Conservation (phyloP, 2,329 filamentous ascomycete genomes). For the Aureobasidium sp. region DNA sequence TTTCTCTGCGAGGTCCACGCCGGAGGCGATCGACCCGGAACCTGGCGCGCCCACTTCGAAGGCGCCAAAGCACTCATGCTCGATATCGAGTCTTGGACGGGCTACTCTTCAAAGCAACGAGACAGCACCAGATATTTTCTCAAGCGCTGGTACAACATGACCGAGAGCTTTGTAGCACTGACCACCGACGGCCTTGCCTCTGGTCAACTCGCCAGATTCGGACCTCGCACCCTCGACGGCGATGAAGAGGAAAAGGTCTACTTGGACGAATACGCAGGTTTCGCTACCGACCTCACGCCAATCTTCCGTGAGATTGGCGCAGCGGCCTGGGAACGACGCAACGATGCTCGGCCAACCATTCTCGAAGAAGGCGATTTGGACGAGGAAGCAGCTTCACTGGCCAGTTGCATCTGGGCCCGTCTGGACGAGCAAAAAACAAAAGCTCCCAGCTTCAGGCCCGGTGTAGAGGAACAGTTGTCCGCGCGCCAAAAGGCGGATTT, state of each 20-base stretch:
- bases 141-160: conserved; percentile 14
- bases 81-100: conserved; percentile 6
- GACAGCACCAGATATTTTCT: conserved; percentile 10
- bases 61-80: conserved; percentile 14
- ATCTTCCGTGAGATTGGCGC: conserved; percentile 12
- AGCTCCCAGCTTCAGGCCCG: conserved; percentile 3
- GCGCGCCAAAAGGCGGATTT: conserved; percentile 5
- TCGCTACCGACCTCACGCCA: conserved; percentile 9
- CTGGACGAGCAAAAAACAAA: background rate
- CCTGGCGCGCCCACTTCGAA: conserved; percentile 13
- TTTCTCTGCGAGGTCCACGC: conserved; percentile 14
- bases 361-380: conserved; percentile 9
- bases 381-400: conserved; percentile 1
- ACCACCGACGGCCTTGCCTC: conserved; percentile 7
- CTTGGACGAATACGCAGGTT: conserved; percentile 13
- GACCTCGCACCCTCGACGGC: background rate
- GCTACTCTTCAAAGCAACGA: conserved; percentile 5
- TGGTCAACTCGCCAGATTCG: conserved; percentile 10
- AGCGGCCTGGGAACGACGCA: conserved; percentile 9
- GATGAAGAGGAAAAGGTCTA: conserved; percentile 6
- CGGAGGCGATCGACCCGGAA: conserved; percentile 10
- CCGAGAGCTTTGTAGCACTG: conserved; percentile 11
- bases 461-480: conserved; percentile 2
- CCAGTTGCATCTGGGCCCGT: background rate
- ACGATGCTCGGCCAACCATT: background rate